phyloP scores from a whole-genome alignment of 257 asterid genomes.

The Solanum chiquidenum region DNA sequence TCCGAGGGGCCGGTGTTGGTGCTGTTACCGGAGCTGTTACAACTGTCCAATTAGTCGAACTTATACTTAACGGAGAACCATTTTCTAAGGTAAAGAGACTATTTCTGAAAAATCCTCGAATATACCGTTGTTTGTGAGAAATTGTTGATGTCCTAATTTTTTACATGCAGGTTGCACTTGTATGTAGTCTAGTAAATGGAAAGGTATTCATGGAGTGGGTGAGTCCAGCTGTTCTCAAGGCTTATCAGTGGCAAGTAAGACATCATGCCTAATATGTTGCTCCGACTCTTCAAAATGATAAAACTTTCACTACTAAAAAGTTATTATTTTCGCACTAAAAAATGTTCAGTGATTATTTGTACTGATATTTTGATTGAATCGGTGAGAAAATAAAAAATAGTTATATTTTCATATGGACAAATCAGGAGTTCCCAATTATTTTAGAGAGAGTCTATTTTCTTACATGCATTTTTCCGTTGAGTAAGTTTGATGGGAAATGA shows the following conservation, averaged over 20 bases:
- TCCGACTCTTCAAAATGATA: not conserved
- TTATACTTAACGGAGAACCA: conserved; percentile 59
- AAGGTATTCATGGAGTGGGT: conserved; percentile 98
- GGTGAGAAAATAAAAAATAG: not conserved
- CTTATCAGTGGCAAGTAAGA: conserved; percentile 88
- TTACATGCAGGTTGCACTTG: conserved; percentile 71
- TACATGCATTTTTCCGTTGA: not conserved
- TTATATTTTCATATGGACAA: too few relatives aligned
- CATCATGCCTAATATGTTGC: not conserved
- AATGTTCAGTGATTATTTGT: rapidly evolving
- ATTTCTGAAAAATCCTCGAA: too few relatives aligned
- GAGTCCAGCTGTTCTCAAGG: conserved; percentile 87
- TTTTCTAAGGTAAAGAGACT: conserved; percentile 61
- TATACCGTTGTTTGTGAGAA: not conserved
- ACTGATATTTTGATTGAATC: not conserved
- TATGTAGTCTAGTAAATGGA: conserved; percentile 75
- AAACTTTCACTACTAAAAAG: rapidly evolving
- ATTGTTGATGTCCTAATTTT: not conserved
- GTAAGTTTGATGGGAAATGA: too few relatives aligned
- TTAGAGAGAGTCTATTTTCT: too few relatives aligned
- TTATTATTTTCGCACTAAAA: not conserved
- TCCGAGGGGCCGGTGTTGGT: conserved; percentile 87
- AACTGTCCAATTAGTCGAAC: conserved; percentile 74
- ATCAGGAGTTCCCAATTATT: too few relatives aligned
- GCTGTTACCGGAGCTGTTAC: conserved; percentile 81